Conservation (phyloP, 495 filamentous ascomycete species). For the Aspergillus homomorphus region DNA sequence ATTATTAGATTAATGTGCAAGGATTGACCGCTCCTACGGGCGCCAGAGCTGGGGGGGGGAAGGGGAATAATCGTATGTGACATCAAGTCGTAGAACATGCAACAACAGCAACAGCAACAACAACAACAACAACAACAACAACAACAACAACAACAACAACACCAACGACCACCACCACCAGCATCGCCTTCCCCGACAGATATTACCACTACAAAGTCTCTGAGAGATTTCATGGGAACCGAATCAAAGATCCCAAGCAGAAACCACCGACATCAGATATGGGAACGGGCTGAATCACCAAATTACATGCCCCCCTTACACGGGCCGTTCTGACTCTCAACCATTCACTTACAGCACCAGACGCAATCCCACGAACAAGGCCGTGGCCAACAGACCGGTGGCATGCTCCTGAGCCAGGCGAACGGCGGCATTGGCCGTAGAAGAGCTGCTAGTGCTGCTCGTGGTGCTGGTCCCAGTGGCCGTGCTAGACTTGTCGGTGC, state of each 20-base stretch:
- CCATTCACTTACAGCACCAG: conserved; percentile 43
- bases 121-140: too few relatives aligned
- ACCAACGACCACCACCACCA: background rate
- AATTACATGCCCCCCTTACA: background rate
- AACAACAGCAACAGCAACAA: background rate
- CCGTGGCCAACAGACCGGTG: conserved; percentile 47
- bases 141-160: background rate
- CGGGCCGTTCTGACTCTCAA: background rate
- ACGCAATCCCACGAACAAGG: conserved; percentile 47
- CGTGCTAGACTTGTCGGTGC: conserved; percentile 19
- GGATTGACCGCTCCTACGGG: background rate
- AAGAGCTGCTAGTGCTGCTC: conserved; percentile 19
- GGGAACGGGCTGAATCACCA: background rate
- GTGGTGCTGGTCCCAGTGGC: conserved; percentile 22
- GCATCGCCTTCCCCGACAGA: background rate
- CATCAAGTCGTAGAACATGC: conserved; percentile 8
- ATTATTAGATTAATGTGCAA: background rate
- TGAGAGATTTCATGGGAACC: background rate
- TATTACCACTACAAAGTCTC: background rate
- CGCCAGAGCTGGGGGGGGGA: background rate
- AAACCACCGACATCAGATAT: too few relatives aligned
- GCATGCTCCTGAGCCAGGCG: conserved; percentile 46
- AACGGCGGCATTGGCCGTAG: conserved; percentile 36
- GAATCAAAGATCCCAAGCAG: too few relatives aligned
- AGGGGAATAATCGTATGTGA: conserved; percentile 3